phyloP scores from a whole-genome alignment of 1,284 basidiomycete species.

The Mycena citricolor region DNA sequence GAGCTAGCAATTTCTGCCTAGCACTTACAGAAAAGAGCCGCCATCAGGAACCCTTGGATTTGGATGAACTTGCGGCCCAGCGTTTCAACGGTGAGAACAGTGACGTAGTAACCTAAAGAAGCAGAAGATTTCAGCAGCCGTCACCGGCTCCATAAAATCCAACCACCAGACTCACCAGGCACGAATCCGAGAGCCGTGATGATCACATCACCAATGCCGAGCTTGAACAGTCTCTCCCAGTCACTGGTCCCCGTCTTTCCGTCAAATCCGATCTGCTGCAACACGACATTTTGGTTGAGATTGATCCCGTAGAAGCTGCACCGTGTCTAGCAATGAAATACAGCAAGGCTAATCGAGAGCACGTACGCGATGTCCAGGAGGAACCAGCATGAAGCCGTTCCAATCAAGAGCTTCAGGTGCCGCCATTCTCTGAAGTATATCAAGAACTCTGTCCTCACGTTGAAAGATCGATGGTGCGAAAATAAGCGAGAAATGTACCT shows the following conservation, averaged over 20 bases:
- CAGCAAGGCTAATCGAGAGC: background rate
- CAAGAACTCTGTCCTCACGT: conserved; percentile 33
- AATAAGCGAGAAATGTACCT: conserved; percentile 22
- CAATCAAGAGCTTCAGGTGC: conserved; percentile 40
- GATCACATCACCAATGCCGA: conserved; percentile 65
- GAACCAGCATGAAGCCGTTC: conserved; percentile 43
- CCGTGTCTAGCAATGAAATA: background rate
- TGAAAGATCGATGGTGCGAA: background rate
- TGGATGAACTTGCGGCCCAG: conserved; percentile 77
- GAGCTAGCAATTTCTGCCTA: background rate
- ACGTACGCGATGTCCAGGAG: conserved; percentile 43
- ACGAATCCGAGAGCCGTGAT: conserved; percentile 73
- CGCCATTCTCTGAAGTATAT: conserved; percentile 43
- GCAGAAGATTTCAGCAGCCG: background rate
- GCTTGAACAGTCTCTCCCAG: conserved; percentile 67
- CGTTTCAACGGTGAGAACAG: conserved; percentile 69
- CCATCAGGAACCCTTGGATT: conserved; percentile 73
- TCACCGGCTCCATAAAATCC: background rate
- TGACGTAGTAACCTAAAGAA: conserved; percentile 59
- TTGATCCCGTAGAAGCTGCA: conserved; percentile 68
- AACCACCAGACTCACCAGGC: conserved; percentile 37
- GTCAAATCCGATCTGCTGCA: conserved; percentile 66
- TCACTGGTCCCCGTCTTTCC: conserved; percentile 50
- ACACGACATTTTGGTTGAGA: conserved; percentile 74
- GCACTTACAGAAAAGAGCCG: conserved; percentile 64